Percentiles rank a stretch among this genome's conserved stretches.
Evolutionary conservation across 2,329 filamentous ascomycete genomes (phyloP).

Genomic region (Zasmidium cellare): DNA sequence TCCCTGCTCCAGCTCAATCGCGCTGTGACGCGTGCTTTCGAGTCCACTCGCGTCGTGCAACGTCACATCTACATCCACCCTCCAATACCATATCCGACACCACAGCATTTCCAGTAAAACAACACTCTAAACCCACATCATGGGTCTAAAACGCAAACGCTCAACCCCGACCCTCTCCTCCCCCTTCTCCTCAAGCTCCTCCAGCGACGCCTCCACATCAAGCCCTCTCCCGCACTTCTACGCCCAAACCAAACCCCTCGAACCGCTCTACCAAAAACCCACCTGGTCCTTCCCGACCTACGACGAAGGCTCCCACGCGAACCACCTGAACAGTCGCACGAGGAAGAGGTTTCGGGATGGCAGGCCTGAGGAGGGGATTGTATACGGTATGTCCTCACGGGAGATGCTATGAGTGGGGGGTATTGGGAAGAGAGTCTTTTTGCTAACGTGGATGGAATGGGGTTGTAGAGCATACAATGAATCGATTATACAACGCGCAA

Average conservation of each 20-base stretch:
- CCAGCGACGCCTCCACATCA: conserved; percentile 37
- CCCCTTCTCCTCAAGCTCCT: conserved; percentile 37
- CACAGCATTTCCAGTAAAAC: background rate
- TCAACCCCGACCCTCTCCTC: conserved; percentile 48
- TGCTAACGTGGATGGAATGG: background rate
- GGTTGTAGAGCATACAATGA: conserved; percentile 44
- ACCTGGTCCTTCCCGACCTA: conserved; percentile 30
- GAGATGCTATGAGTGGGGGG: no score
- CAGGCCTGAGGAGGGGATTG: conserved; percentile 55
- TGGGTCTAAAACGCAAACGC: conserved; percentile 62
- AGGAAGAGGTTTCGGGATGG: conserved; percentile 60
- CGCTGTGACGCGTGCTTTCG: background rate
- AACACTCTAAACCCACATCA: conserved; percentile 28
- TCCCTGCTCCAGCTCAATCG: background rate
- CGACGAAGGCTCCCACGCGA: conserved; percentile 20
- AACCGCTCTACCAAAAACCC: conserved; percentile 22
- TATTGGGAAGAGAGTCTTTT: no score
- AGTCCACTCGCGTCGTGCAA: background rate
- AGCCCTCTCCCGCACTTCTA: conserved; percentile 31
- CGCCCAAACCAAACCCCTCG: conserved; percentile 29
- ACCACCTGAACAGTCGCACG: conserved; percentile 56
- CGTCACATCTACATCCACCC: background rate
- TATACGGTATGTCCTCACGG: conserved; percentile 50
- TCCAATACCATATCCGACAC: background rate
- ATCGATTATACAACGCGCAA: conserved; percentile 48